These are phyloP conservation scores for Aotearoamyces nothofagi DNA, from an alignment of 2,329 filamentous ascomycete genomes.

Conservation along the genomic window DNA sequence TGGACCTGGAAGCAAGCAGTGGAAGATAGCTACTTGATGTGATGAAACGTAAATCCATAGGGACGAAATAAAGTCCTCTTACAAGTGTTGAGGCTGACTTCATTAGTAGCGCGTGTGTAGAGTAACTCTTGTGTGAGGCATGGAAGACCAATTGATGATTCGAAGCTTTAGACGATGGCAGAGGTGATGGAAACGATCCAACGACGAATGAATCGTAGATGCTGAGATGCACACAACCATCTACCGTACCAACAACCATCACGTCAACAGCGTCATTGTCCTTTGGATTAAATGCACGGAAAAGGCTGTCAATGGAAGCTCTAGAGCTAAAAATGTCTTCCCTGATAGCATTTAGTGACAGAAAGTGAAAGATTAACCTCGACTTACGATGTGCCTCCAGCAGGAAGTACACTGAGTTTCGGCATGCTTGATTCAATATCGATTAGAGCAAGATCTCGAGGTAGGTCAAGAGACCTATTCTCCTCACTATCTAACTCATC, in stretches of 20 bases:
- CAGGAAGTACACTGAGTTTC: constrained; percentile 57
- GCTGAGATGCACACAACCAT: constrained; percentile 59
- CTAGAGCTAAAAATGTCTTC: constrained; percentile 21
- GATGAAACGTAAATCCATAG: constrained; percentile 73
- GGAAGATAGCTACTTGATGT: constrained; percentile 69
- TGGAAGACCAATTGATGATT: constrained; percentile 33
- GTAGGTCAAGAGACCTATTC: constrained; percentile 34
- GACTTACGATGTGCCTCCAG: constrained; percentile 46
- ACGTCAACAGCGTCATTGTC: constrained; percentile 66
- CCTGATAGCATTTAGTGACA: constrained; percentile 9
- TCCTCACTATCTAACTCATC: constrained; percentile 5
- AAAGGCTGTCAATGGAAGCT: constrained; percentile 19
- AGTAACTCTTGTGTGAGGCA: constrained; percentile 55
- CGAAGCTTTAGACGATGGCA: constrained; percentile 18
- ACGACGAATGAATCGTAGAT: constrained; percentile 80
- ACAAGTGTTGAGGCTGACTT: constrained; percentile 25
- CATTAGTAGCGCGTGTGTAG: constrained; percentile 63
- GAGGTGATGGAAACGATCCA: constrained; percentile 42
- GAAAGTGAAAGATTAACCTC: constrained; percentile 1
- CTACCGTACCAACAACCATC: constrained; percentile 57
- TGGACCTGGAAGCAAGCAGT: constrained; percentile 72
- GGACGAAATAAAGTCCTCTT: constrained; percentile 42
- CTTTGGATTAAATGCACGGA: constrained; percentile 29
- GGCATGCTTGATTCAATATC: constrained; percentile 66
- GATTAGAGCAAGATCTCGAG: constrained; percentile 55